Percentiles rank a stretch among this genome's conserved stretches.
Conservation (phyloP, 2,329 filamentous ascomycete species). For the Aspergillus quadrilineatus region DNA sequence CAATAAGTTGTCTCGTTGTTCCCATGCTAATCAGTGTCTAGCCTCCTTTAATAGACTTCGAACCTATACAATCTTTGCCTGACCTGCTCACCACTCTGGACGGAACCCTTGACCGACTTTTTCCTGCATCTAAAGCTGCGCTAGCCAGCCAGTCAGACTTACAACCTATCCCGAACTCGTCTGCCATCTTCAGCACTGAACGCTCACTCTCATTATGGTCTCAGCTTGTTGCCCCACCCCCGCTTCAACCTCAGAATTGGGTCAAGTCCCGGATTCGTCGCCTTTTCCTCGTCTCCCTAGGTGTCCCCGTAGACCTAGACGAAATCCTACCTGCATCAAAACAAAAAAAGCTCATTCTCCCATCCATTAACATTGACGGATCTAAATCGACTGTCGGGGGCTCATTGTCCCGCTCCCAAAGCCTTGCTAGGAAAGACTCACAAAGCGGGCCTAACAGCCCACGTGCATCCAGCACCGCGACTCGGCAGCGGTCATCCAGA, state of each 20-base stretch:
- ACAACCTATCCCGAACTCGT: constrained; percentile 43
- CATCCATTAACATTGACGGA: constrained; percentile 65
- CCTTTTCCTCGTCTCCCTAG: constrained; percentile 91
- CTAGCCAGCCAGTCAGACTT: constrained; percentile 33
- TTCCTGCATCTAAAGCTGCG: constrained; percentile 42
- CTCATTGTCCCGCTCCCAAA: constrained; percentile 45
- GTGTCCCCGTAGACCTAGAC: constrained; percentile 93
- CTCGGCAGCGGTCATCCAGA: constrained; percentile 31
- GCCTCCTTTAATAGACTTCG: constrained; percentile 53
- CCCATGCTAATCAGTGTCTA: constrained; percentile 17
- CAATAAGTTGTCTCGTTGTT: background rate
- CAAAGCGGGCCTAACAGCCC: constrained; percentile 25
- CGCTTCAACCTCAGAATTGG: constrained; percentile 95
- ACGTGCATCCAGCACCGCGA: constrained; percentile 29
- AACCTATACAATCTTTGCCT: constrained; percentile 49
- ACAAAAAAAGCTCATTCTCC: constrained; percentile 94
- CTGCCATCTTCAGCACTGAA: constrained; percentile 74
- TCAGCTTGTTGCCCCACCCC: constrained; percentile 90
- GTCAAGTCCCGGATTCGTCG: constrained; percentile 92
- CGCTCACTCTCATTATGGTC: constrained; percentile 92
- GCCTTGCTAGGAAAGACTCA: constrained; percentile 32
- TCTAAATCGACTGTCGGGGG: constrained; percentile 59
- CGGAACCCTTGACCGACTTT: constrained; percentile 45
- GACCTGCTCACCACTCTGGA: constrained; percentile 42
- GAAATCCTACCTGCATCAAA: constrained; percentile 96